phyloP scores from a whole-genome alignment of 2,329 filamentous ascomycete genomes.

The Stromatinia cepivora region DNA sequence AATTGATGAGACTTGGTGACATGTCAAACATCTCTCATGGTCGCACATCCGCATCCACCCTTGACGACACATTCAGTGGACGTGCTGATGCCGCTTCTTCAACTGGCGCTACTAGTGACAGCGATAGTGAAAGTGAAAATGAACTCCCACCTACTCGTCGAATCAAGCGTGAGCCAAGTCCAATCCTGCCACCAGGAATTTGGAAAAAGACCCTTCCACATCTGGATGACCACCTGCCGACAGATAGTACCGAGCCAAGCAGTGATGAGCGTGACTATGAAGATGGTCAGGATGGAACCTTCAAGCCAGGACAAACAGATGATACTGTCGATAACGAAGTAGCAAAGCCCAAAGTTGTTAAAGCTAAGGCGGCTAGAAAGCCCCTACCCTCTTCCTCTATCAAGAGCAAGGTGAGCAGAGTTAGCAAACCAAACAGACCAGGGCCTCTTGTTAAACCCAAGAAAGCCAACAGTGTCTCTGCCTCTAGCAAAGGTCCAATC shows the following conservation, averaged over 20 bases:
- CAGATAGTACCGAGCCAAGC: constrained; percentile 60
- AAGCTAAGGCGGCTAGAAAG: constrained; percentile 48
- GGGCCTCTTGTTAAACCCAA: constrained; percentile 49
- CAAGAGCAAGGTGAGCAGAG: constrained; percentile 51
- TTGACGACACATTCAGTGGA: constrained; percentile 91
- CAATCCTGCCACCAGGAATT: constrained; percentile 49
- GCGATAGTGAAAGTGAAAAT: constrained; percentile 66
- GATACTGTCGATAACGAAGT: constrained; percentile 32
- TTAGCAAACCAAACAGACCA: constrained; percentile 46
- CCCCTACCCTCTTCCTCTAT: constrained; percentile 42
- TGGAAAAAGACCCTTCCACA: constrained; percentile 50
- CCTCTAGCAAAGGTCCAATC: constrained; percentile 50
- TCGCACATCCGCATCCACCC: constrained; percentile 86
- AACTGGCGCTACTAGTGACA: constrained; percentile 79
- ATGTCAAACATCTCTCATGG: constrained; percentile 92
- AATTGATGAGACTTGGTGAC: constrained; percentile 93
- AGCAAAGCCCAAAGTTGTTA: constrained; percentile 43
- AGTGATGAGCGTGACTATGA: constrained; percentile 60
- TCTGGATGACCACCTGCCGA: constrained; percentile 54
- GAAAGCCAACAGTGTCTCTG: constrained; percentile 44
- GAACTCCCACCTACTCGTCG: constrained; percentile 60
- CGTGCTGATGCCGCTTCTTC: constrained; percentile 83
- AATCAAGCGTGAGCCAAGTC: constrained; percentile 56
- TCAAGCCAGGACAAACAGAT: constrained; percentile 37
- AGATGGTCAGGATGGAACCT: constrained; percentile 44